Percentiles rank a stretch among this genome's conserved stretches.
phyloP scores from a whole-genome alignment of 192 early-diverging fungal species.

The Podila horticola region DNA sequence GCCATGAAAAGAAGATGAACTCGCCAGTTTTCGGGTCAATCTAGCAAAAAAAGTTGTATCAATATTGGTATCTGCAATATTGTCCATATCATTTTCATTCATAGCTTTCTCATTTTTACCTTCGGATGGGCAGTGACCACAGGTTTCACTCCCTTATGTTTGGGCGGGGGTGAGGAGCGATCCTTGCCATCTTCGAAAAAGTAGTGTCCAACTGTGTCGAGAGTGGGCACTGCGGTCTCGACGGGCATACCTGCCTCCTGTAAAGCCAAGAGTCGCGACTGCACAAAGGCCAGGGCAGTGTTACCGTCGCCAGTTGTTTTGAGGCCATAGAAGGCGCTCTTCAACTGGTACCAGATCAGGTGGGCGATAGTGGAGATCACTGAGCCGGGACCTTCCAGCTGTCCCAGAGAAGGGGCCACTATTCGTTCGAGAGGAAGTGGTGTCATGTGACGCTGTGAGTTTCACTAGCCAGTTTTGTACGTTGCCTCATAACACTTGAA shows the following conservation, averaged over 20 bases:
- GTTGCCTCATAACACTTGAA: neutral
- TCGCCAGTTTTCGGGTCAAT: slow-evolving; percentile 46
- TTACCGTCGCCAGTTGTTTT: slow-evolving; percentile 21
- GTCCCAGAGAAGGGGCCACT: slow-evolving; percentile 2
- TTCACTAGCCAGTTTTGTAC: neutral
- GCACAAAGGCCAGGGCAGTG: slow-evolving; percentile 24
- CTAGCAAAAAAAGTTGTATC: neutral
- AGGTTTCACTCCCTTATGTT: neutral
- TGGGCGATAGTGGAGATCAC: neutral
- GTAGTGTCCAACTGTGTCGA: slow-evolving; percentile 34
- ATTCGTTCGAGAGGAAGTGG: neutral
- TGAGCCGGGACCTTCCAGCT: slow-evolving; percentile 9
- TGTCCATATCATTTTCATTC: too few relatives aligned
- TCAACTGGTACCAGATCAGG: slow-evolving; percentile 12
- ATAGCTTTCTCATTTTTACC: too few relatives aligned
- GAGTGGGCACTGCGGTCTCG: slow-evolving; percentile 24
- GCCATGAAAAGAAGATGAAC: slow-evolving; percentile 30
- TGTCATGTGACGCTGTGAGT: too few relatives aligned
- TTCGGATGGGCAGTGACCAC: slow-evolving; percentile 42
- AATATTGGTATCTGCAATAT: too few relatives aligned
- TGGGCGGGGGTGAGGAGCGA: neutral
- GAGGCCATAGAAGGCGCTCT: slow-evolving; percentile 9
- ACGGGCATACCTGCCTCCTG: slow-evolving; percentile 30
- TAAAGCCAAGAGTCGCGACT: slow-evolving; percentile 25
- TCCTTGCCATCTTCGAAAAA: slow-evolving; percentile 29